Evolutionary conservation across 352 stramenopile species (phyloP).

Genomic region (Phytopythium vexans): DNA sequence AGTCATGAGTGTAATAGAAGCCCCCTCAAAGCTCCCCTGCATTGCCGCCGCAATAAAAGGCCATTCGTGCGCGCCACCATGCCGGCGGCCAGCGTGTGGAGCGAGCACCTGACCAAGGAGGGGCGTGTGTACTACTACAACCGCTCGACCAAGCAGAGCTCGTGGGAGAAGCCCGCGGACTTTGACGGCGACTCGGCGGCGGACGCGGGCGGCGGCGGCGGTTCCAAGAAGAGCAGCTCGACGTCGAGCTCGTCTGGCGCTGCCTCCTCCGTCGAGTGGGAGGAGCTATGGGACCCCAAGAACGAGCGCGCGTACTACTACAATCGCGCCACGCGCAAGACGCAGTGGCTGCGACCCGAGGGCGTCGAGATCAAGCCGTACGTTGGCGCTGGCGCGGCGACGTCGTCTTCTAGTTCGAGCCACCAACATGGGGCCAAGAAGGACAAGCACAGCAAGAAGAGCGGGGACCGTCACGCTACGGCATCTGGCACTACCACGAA

Average conservation of each 20-base stretch:
- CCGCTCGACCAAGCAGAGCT: constrained; percentile 81
- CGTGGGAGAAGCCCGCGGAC: constrained; percentile 79
- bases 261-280: constrained; percentile 44
- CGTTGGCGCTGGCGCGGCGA: constrained; percentile 12
- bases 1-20: too few species aligned
- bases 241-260: neutral
- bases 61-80: too few species aligned
- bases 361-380: constrained; percentile 75
- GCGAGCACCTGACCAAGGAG: constrained; percentile 84
- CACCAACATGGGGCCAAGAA: constrained; percentile 17
- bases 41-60: too few species aligned
- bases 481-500: constrained; percentile 2
- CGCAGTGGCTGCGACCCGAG: constrained; percentile 78
- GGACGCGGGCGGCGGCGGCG: constrained; percentile 1
- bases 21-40: too few species aligned
- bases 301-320: constrained; percentile 86
- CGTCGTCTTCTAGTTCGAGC: constrained; percentile 17
- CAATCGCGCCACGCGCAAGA: constrained; percentile 77
- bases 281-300: constrained; percentile 86
- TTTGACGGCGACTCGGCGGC: constrained; percentile 55
- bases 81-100: constrained; percentile 62
- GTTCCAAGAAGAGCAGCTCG: too few species aligned
- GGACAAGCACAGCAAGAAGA: constrained; percentile 16
- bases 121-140: constrained; percentile 89
- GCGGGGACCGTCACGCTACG: constrained; percentile 7